Evolutionary conservation across 2,329 filamentous ascomycete species (phyloP), one percentile per base, ranked within the genome.

Genomic region (Ilyonectria sp.): DNA sequence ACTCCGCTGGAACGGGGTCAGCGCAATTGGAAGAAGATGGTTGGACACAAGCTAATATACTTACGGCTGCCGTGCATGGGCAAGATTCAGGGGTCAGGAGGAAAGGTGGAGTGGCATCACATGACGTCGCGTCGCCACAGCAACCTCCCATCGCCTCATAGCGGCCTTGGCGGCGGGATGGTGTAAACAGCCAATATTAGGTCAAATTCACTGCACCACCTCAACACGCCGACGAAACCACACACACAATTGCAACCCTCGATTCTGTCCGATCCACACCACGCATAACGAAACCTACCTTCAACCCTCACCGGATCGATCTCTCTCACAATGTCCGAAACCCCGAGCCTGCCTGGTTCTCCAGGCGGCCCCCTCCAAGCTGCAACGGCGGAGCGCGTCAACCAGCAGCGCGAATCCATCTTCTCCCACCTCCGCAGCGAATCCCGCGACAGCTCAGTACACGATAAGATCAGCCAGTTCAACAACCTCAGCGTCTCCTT

Each of bases 401-500:
- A 92, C 76, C 83, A 85, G 70, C 78, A 80, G 60, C 77, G 80
- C 43, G 80, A 82, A 17, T 75, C 80, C 61, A 71, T 82, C 61
- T 78, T 83, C 71, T 75, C 80, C 29, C 76, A 82, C 44, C 74
- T 74, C 50, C 79, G 77, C 69, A 76, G 67, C 75, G 82, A 81
- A 64, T 80, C 80, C 63, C 85, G 89, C 69, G 88, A 90, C 68
- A 89, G 87, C 73, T 88, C 89, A 23, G 90, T 93, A 6, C 85
- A 90, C 73, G 89, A 91, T 67, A 89, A 90, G 76, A 91, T 93
- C 69, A 90, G 89, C 76, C 92, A 93, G 79, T 93, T 94, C 80
- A 93, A 94, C 82, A 88, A 85, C 64, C 84, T 94, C 40, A 87
- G 87, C 64, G 84, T 94, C 50, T 87, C 91, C 64, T 81, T 85